phyloP scores from a whole-genome alignment of 2,329 filamentous ascomycete genomes.

The Penicillium sp. region DNA sequence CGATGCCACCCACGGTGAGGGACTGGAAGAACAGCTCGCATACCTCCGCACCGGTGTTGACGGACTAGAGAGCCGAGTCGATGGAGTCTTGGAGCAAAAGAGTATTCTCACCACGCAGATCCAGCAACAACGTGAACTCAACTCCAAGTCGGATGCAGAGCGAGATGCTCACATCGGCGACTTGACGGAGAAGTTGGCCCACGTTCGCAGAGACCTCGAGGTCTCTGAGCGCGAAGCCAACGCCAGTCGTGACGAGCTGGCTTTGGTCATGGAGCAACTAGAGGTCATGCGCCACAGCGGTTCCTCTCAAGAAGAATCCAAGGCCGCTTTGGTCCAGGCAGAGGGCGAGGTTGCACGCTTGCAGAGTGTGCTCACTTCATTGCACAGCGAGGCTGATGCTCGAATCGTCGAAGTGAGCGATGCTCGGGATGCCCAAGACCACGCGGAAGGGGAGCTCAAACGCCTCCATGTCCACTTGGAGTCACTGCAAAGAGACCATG shows the following conservation, averaged over 20 bases:
- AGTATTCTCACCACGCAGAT: constrained; percentile 87
- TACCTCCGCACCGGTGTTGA: constrained; percentile 80
- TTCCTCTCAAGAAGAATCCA: constrained; percentile 36
- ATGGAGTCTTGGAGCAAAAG: constrained; percentile 81
- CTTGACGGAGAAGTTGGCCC: constrained; percentile 52
- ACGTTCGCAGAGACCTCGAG: constrained; percentile 67
- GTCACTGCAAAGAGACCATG: constrained; percentile 32
- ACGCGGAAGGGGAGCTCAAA: constrained; percentile 19
- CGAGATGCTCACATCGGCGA: constrained; percentile 52
- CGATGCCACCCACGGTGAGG: constrained; percentile 53
- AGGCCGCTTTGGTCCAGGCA: constrained; percentile 29
- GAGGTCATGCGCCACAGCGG: constrained; percentile 43
- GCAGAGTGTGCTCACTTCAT: constrained; percentile 57
- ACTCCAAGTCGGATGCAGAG: constrained; percentile 76
- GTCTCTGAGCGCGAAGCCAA: constrained; percentile 50
- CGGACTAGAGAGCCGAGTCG: constrained; percentile 75
- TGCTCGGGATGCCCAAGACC: constrained; percentile 23
- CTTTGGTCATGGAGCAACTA: constrained; percentile 46
- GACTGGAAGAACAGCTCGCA: constrained; percentile 68
- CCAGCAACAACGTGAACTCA: constrained; percentile 91
- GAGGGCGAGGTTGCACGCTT: constrained; percentile 36
- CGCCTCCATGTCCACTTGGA: constrained; percentile 55
- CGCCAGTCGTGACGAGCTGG: constrained; percentile 43
- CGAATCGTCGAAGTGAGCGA: constrained; percentile 23
- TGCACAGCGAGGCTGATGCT: constrained; percentile 36